Evolutionary conservation across 352 stramenopile genomes (phyloP).

Genomic region (Pythium volutum): DNA sequence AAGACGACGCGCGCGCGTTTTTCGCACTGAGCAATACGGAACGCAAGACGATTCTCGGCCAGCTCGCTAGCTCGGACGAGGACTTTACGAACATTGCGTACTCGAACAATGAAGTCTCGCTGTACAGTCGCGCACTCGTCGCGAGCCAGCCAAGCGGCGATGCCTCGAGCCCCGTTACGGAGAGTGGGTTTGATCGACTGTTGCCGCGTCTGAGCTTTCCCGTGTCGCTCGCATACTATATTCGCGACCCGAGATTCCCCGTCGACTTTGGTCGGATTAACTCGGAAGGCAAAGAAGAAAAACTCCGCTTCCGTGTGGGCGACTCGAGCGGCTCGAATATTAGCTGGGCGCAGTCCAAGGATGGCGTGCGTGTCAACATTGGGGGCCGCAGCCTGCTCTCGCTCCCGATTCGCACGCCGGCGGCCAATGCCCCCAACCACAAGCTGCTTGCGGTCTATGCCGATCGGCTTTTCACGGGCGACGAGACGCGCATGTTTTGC

Average conservation of each 20-base stretch:
- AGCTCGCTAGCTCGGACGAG: conserved; percentile 38
- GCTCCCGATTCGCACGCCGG: conserved; percentile 42
- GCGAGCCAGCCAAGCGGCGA: neutral
- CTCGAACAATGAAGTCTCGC: conserved; percentile 48
- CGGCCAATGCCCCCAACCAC: neutral
- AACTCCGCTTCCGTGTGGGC: conserved; percentile 45
- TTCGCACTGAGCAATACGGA: conserved; percentile 39
- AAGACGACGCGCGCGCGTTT: conserved; percentile 38
- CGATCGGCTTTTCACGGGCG: conserved; percentile 70
- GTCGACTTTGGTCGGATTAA: conserved; percentile 51
- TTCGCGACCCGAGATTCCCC: conserved; percentile 71
- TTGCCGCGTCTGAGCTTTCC: conserved; percentile 63
- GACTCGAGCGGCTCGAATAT: conserved; percentile 44
- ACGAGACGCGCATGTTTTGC: conserved; percentile 76
- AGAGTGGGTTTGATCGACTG: conserved; percentile 6
- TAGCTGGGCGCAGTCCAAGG: conserved; percentile 52
- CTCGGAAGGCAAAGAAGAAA: conserved; percentile 35
- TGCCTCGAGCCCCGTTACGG: neutral
- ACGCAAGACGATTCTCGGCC: conserved; percentile 52
- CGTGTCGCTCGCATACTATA: conserved; percentile 72
- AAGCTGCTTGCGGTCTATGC: conserved; percentile 58
- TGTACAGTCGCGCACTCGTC: conserved; percentile 33
- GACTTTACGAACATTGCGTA: conserved; percentile 63
- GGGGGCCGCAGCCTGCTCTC: conserved; percentile 63
- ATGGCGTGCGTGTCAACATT: conserved; percentile 61